phyloP scores from a whole-genome alignment of 495 filamentous ascomycete species.

The Aspergillus affinis region DNA sequence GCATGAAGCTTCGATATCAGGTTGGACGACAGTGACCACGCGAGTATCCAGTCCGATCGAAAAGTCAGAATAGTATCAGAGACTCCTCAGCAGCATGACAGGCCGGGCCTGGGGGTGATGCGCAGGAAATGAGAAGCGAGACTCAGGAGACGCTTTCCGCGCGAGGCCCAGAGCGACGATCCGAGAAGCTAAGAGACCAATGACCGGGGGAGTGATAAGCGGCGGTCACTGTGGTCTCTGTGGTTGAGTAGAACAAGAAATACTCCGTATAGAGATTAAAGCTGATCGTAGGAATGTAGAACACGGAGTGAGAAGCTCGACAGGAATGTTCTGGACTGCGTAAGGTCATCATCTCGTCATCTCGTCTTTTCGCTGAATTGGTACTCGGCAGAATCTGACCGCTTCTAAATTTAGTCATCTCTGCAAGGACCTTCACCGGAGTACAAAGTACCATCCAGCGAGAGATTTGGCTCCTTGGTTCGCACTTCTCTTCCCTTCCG shows the following conservation, averaged over 20 bases:
- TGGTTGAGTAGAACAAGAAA: background rate
- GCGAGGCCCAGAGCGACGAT: background rate
- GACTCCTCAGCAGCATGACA: background rate
- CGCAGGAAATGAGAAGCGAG: background rate
- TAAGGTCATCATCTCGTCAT: background rate
- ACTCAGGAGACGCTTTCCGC: background rate
- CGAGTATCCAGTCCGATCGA: background rate
- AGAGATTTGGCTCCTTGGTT: no score
- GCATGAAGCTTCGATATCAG: background rate
- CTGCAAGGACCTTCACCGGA: background rate
- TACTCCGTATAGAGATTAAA: no score
- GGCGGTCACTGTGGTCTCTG: background rate
- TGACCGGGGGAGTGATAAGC: background rate
- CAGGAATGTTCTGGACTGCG: no score
- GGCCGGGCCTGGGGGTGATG: background rate
- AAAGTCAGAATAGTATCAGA: background rate
- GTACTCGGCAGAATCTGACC: background rate
- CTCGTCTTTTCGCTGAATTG: background rate
- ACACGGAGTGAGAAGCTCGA: no score
- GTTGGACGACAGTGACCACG: background rate
- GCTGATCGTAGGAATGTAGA: no score
- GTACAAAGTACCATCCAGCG: no score
- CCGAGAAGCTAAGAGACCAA: background rate
- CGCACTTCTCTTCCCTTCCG: no score
- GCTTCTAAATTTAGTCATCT: background rate